Evolutionary conservation across 306 rosid species (phyloP).

Genomic region (Neltuma alba): DNA sequence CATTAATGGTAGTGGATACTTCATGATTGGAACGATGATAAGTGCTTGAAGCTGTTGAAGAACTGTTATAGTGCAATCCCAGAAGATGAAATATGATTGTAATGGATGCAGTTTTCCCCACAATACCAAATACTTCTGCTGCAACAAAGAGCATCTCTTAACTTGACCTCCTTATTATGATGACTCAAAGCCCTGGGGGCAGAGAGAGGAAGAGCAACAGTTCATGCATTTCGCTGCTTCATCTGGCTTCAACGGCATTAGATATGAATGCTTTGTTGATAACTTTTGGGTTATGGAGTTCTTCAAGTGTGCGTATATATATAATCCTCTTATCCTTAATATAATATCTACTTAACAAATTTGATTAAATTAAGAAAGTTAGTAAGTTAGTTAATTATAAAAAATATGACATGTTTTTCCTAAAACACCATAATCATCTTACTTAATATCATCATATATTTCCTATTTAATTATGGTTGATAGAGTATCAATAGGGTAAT

Average conservation of each 20-base stretch:
- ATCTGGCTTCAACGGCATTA: background rate
- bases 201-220: background rate
- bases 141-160: background rate
- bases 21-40: background rate
- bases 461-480: too few species aligned
- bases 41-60: background rate
- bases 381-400: too few species aligned
- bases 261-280: background rate
- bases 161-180: background rate
- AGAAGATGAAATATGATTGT: background rate
- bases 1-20: background rate
- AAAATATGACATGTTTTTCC: too few species aligned
- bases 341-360: too few species aligned
- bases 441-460: too few species aligned
- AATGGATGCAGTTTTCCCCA: background rate
- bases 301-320: too few species aligned
- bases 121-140: background rate
- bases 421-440: too few species aligned
- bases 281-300: conserved; percentile 37
- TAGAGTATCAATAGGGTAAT: too few species aligned
- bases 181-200: background rate
- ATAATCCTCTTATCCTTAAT: too few species aligned
- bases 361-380: too few species aligned
- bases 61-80: background rate
- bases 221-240: background rate